Base-by-base conservation (phyloP, 495 filamentous ascomycete genomes). In the Aspergillus kassunensis region DNA sequence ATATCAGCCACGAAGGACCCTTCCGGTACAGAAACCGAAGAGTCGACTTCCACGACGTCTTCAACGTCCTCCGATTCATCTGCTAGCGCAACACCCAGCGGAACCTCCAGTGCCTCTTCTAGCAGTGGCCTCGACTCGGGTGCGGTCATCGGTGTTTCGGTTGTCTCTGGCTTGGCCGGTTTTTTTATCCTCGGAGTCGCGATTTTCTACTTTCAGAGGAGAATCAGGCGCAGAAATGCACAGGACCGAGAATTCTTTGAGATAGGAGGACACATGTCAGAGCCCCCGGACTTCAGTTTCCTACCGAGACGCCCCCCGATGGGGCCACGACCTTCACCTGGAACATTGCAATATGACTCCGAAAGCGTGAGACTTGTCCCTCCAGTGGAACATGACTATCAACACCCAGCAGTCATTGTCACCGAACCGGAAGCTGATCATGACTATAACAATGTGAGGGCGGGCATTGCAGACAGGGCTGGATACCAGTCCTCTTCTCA, bases 191-290 rank as follows among this genome's bases (percentile, higher is more conserved):
- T 72, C n/a, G 66, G 60, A 0, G 60, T 70, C 23, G 60, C 67
- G 2, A 59, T 75, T 8, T 65, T 71, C 37, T 68, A 65, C 50
- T 70, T 60, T 30, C 64, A 61, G 41, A 66, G 66, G 49, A 70
- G 56, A 55, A 61, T 63, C 44, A 61, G 60, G 20, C 61, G 62
- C 27, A 59, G 44, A 20, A 57, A 59, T 7, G 52, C 51, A 10
- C 50, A 65, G 21, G 47, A 64, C n/a, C 52, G 48, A 6, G 52
- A 68, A n/a, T 59, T 59, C 24, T 76, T 73, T 41, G 73, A 76
- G 44, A 74, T 73, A 53, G 73, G 72, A 19, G 73, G 70, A 6
- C 51, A 57, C 11, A 74, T 74, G 71, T 59, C 66, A 44, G 69
- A 74, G 48, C 73, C 71, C 34, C 62, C 64, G 2, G 64, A 68